A percentile compares a stretch with the other conserved stretches of the same genome.
These are phyloP conservation scores for Rosa lucieae DNA, from an alignment of 306 rosid species.

Conservation along the genomic window DNA sequence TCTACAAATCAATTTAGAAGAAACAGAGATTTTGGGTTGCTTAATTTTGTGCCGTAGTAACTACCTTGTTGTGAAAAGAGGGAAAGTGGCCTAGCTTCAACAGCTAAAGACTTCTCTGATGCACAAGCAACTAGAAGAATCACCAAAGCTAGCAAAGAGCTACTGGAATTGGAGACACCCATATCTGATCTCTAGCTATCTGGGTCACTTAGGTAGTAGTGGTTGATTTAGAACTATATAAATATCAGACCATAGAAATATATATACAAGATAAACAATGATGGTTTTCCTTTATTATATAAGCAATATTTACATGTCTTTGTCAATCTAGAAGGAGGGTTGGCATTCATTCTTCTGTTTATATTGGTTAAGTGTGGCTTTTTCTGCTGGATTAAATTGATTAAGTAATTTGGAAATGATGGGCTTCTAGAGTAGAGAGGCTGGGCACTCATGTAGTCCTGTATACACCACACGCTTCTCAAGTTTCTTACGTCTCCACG, in stretches of 20 bases:
- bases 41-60: background rate
- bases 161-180: slow-evolving; percentile 16
- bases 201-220: background rate
- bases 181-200: background rate
- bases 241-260: background rate
- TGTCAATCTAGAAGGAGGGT: slow-evolving; percentile 12
- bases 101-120: slow-evolving; percentile 21
- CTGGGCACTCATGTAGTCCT: background rate
- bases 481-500: slow-evolving; percentile 4
- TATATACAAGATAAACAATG: background rate
- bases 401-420: background rate
- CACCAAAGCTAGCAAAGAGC: slow-evolving; percentile 22
- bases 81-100: slow-evolving; percentile 32
- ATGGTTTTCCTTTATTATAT: background rate
- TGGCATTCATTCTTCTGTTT: background rate
- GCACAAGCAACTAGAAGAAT: slow-evolving; percentile 20
- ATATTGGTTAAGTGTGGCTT: background rate
- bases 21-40: background rate
- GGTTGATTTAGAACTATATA: background rate
- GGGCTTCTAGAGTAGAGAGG: slow-evolving; percentile 9
- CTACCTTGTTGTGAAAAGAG: slow-evolving; percentile 28
- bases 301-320: background rate
- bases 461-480: background rate
- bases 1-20: background rate
- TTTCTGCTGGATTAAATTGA: background rate